A percentile compares a stretch with the other conserved stretches of the same genome.
phyloP scores from a whole-genome alignment of 352 stramenopile species.

The Phytophthora citricola region DNA sequence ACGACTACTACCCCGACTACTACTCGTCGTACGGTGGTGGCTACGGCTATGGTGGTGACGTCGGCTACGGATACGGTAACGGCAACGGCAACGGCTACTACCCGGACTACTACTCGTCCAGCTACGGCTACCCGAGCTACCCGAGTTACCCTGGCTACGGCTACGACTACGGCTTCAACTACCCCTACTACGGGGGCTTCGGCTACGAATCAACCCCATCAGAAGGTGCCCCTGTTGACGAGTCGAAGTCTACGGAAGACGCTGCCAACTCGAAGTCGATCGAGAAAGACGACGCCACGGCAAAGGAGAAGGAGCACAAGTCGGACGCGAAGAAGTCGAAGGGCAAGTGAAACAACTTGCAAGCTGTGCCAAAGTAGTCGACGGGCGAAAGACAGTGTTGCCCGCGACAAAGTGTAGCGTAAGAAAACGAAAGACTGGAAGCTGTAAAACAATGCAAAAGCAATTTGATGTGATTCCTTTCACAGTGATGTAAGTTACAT shows the following conservation, averaged over 20 bases:
- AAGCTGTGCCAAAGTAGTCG: not conserved
- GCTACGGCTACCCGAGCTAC: not conserved
- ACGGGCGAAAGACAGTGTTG: slow-evolving; percentile 2
- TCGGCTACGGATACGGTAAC: slow-evolving; percentile 8
- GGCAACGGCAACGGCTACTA: not conserved
- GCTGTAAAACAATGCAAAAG: slow-evolving; percentile 1
- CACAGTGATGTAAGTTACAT: too few relatives aligned
- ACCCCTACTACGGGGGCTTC: too few relatives aligned
- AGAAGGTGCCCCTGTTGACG: not conserved
- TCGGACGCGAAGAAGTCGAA: not conserved
- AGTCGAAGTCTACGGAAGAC: not conserved
- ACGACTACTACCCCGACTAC: not conserved
- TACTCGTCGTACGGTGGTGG: too few relatives aligned
- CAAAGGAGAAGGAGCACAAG: not conserved
- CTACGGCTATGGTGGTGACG: not conserved
- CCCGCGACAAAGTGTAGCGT: slow-evolving; percentile 3
- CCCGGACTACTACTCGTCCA: not conserved
- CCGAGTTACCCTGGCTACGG: not conserved
- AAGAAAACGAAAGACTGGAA: not conserved
- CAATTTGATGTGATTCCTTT: not conserved
- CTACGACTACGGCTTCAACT: not conserved
- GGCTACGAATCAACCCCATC: not conserved
- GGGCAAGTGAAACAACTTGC: not conserved
- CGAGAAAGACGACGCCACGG: not conserved
- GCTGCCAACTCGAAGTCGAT: not conserved